A percentile compares a stretch with the other conserved stretches of the same genome.
Conservation (phyloP, 2,329 filamentous ascomycete genomes). For the Penicillium sp. region DNA sequence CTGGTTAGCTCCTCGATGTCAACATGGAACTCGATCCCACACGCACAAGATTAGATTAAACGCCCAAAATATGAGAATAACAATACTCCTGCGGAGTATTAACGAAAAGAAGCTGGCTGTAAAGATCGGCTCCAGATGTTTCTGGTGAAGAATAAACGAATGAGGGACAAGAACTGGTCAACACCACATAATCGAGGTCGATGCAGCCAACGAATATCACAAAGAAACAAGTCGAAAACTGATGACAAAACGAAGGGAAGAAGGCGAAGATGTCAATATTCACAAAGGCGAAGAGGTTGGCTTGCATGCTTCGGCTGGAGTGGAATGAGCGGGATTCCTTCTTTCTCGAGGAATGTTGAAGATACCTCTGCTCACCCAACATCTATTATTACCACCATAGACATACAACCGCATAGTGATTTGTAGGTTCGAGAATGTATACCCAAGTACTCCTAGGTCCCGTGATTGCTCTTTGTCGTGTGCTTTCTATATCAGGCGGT, state of each 20-base stretch:
- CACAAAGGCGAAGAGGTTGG: not conserved
- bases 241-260: not conserved
- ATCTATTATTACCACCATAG: not conserved
- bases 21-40: not conserved
- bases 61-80: not conserved
- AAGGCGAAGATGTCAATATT: not conserved
- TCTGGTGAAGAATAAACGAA: conserved; percentile 2
- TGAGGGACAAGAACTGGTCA: conserved; percentile 6
- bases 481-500: too few relatives aligned
- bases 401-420: too few relatives aligned
- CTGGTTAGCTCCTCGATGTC: not conserved
- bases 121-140: conserved; percentile 19
- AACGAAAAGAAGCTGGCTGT: conserved; percentile 1
- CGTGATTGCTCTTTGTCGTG: not conserved
- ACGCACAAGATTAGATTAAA: not conserved
- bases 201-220: not conserved
- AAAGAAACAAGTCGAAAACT: not conserved
- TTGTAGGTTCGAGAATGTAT: too few relatives aligned
- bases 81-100: not conserved
- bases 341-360: conserved; percentile 3
- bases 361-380: not conserved
- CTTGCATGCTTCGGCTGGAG: conserved; percentile 4
- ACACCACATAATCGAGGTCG: conserved; percentile 2
- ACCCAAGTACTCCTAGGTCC: too few relatives aligned
- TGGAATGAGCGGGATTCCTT: conserved; percentile 6